Base-by-base conservation (phyloP, 306 rosid species). In the Sophora flavescens region DNA sequence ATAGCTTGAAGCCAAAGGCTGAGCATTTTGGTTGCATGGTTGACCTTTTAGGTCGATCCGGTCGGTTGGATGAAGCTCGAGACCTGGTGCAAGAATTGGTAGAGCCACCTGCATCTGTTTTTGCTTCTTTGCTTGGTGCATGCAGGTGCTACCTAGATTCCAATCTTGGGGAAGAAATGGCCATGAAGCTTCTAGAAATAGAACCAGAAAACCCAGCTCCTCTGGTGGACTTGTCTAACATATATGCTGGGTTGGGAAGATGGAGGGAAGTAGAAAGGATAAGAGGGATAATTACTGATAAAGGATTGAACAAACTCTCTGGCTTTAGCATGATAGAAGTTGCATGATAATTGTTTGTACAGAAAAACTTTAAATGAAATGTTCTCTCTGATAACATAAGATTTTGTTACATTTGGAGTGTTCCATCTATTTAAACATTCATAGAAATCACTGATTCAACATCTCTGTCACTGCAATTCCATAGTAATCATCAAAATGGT, bases 211-310 rank as follows among this genome's bases (percentile, higher is more conserved):
- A 84, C 63, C 88, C 91, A 17, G 74, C 86, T 79, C 94, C 91
- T 15, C 80, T 88, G 11, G 86, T 88, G 68, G 80, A 84, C 15
- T 80, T 90, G 48, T 88, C 98, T 15, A 90, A 87, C 79, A 87
- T 90, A 68, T 88, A 88, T 85, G 93, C 91, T 7, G 87, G 63
- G 44, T 72, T 85, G 60, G 96, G 91, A 65, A 90, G 87, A 78
- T 91, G 97, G 97, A 61, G 38, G 45, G 97, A 93, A 57, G 96
- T 86, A 61, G 94, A 91, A 81, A 91, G 84, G 70, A 68, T 88
- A 60, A 88, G 96, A 86, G 77, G 53, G 74, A 74, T 72, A 58
- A 87, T 90, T 58, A 64, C 67, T 12, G 67, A 79, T 66, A 85
- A 86, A 89, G 82, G 76, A 66, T 69, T 77, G 84, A 78, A 78